These are phyloP conservation scores for Pisolithus microcarpus DNA, from an alignment of 768 basidiomycete genomes.

Conservation along the genomic window DNA sequence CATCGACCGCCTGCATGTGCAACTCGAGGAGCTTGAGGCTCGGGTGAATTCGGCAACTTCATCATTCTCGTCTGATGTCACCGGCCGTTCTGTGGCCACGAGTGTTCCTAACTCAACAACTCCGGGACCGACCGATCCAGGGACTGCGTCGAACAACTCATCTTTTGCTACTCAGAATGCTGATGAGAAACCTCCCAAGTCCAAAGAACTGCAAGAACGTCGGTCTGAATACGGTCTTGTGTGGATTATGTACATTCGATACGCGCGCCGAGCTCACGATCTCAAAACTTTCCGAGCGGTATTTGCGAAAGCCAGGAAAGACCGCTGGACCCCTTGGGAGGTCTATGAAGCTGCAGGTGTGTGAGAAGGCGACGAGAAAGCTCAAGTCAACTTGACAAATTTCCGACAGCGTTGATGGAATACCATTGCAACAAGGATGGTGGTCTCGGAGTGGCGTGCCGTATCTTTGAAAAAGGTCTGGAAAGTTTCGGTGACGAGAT, in stretches of 20 bases:
- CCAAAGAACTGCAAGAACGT: constrained; percentile 47
- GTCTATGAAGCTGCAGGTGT: constrained; percentile 88
- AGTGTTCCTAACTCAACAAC: constrained; percentile 13
- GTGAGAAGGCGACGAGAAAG: neutral
- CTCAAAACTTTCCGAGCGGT: constrained; percentile 69
- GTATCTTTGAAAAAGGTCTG: constrained; percentile 92
- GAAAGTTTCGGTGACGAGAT: constrained; percentile 76
- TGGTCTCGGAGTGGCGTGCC: constrained; percentile 64
- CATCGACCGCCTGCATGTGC: constrained; percentile 52
- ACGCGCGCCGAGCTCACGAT: constrained; percentile 81
- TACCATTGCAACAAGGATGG: constrained; percentile 83
- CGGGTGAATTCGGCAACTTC: constrained; percentile 32
- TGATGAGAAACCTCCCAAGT: constrained; percentile 47
- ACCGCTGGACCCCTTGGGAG: constrained; percentile 79
- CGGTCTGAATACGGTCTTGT: constrained; percentile 70
- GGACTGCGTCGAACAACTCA: constrained; percentile 33
- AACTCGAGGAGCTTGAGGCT: constrained; percentile 56
- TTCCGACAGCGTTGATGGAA: constrained; percentile 75
- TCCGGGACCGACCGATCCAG: constrained; percentile 21
- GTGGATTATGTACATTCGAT: constrained; percentile 91
- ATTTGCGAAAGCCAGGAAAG: constrained; percentile 77
- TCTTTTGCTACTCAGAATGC: constrained; percentile 45
- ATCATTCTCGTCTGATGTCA: constrained; percentile 32
- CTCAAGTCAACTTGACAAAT: constrained; percentile 2
- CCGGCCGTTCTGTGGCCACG: constrained; percentile 20